Evolutionary conservation across 768 basidiomycete species (phyloP).

Genomic region (Russula earlei): DNA sequence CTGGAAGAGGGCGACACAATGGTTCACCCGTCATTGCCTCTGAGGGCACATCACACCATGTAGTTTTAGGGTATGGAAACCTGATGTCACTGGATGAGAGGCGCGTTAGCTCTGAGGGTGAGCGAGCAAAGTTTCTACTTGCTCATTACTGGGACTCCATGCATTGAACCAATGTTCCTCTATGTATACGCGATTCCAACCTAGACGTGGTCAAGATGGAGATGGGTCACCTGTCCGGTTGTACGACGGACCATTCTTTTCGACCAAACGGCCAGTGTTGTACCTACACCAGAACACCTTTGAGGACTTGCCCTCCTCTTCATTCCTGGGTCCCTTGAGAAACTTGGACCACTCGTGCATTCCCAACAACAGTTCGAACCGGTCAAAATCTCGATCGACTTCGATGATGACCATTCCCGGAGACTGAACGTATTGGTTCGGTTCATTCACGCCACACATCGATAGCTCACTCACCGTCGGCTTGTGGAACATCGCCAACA

Average conservation of each 20-base stretch:
- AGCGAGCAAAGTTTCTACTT: not conserved
- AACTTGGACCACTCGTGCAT: constrained; percentile 36
- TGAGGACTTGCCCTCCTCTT: constrained; percentile 24
- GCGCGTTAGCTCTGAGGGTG: not conserved
- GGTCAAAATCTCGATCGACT: constrained; percentile 26
- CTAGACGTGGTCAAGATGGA: no score
- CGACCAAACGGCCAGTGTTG: constrained; percentile 31
- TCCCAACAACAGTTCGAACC: constrained; percentile 32
- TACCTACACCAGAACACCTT: constrained; percentile 35
- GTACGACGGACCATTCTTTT: constrained; percentile 34
- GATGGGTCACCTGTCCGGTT: no score
- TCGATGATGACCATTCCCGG: constrained; percentile 40
- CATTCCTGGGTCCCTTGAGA: constrained; percentile 26
- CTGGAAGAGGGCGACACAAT: constrained; percentile 38
- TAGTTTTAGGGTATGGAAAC: constrained; percentile 33
- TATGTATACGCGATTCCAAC: constrained; percentile 40
- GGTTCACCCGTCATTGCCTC: constrained; percentile 32
- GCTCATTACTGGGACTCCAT: constrained; percentile 27
- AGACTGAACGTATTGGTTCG: constrained; percentile 21
- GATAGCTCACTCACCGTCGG: constrained; percentile 30
- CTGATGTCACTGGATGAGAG: constrained; percentile 23
- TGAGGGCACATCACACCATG: constrained; percentile 31
- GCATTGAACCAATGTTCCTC: constrained; percentile 34
- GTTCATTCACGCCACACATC: no score
- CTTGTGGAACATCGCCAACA: constrained; percentile 38